Evolutionary conservation across 2,329 filamentous ascomycete species (phyloP), one percentile per base, ranked within the genome.

Genomic region (Daldinia eschscholtzii): DNA sequence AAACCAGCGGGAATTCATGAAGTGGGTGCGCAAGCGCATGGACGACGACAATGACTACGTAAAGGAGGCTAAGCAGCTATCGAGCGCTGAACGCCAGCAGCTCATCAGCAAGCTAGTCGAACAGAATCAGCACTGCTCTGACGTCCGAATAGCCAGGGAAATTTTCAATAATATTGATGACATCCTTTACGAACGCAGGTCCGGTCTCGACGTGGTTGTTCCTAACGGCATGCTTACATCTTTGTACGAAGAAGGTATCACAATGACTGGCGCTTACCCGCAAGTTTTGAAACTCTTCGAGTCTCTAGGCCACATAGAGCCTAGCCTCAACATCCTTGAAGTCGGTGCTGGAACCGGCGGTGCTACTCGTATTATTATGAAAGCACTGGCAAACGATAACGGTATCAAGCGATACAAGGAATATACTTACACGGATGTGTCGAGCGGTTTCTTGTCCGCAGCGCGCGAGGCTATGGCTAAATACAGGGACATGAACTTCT

Each of bases 361-460:
- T 23, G 68, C 64, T 9, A 73, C 71, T 4, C 26, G 57, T 9
- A 58, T 66, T 7, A 37, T 68, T 2, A 62, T 70, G 37, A 23
- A 65, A 26, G 5, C 75, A 70, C 13, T 84, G 80, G 52, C 42
- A 1, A 58, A 61, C 20, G 26, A 20, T 10, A 64, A 57, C 13
- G 35, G 55, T 4, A 56, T 35, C 15, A 57, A 69, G 44, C 61
- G 58, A 6, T 62, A 58, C 15, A 57, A 58, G 20, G 57, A 65
- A n/a, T 72, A 72, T 65, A 80, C 79, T 2, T 85, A 77, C 69
- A 84, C 83, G 0, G 82, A 84, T 61, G 79, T 82, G n/a, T 79
- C 79, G 1, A 64, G 77, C 4, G 77, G 75, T 23, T 81, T 81
- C 74, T 81, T 84, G 10, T 41, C 56, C 1, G 23, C 48, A 65